phyloP scores from a whole-genome alignment of 768 basidiomycete species.

The Psilocybe subaeruginosa region DNA sequence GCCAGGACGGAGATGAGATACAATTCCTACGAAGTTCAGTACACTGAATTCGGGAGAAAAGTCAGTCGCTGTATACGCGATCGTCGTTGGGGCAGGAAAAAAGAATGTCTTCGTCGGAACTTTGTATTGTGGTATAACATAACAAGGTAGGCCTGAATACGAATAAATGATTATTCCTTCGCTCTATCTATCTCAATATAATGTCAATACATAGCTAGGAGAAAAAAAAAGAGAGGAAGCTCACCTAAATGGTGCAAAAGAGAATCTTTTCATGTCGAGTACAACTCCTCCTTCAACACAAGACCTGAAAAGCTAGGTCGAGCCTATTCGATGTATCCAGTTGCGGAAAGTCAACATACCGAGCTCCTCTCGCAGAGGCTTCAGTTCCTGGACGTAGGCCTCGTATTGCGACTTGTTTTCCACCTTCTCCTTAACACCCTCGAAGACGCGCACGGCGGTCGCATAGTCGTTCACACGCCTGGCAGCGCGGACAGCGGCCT shows the following conservation, averaged over 20 bases:
- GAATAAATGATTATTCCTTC: conserved; percentile 9
- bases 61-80: too few species aligned
- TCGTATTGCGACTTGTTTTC: conserved; percentile 97
- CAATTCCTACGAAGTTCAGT: too few species aligned
- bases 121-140: background rate
- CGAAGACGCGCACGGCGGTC: conserved; percentile 94
- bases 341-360: conserved; percentile 53
- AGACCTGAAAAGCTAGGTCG: conserved; percentile 18
- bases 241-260: conserved; percentile 13
- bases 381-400: conserved; percentile 90
- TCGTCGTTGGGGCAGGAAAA: background rate
- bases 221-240: background rate
- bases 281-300: conserved; percentile 31
- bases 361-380: conserved; percentile 86
- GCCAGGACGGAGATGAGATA: too few species aligned
- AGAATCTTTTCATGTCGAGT: conserved; percentile 25
- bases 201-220: background rate
- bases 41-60: too few species aligned
- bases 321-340: background rate
- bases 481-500: conserved; percentile 85
- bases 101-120: background rate
- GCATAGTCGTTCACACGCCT: conserved; percentile 96
- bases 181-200: conserved; percentile 9
- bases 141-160: background rate
- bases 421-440: conserved; percentile 96